Percentiles rank a stretch among this genome's conserved stretches.
phyloP scores from a whole-genome alignment of 345 rosid genomes.

The Pelargonium nanum region DNA sequence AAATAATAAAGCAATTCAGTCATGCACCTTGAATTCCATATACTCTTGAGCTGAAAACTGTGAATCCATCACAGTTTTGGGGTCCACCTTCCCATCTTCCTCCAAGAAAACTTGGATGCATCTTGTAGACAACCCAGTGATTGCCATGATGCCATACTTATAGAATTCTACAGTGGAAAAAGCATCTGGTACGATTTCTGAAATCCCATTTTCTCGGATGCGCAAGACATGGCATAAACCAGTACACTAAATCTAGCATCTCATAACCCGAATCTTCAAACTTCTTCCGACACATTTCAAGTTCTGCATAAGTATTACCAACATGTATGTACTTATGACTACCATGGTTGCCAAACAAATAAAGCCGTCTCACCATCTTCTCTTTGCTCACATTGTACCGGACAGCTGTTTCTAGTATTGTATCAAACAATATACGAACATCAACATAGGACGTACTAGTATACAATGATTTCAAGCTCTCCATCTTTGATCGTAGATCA shows the following conservation, averaged over 20 bases:
- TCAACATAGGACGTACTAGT: conserved; percentile 21
- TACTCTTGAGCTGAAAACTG: conserved; percentile 39
- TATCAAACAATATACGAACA: conserved; percentile 42
- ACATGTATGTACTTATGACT: conserved; percentile 21
- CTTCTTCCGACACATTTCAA: conserved; percentile 31
- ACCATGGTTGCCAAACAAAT: conserved; percentile 56
- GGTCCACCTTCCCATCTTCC: conserved; percentile 23
- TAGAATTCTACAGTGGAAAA: conserved; percentile 24
- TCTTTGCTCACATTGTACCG: conserved; percentile 29
- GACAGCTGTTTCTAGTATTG: conserved; percentile 36
- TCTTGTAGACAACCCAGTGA: conserved; percentile 59
- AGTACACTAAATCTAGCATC: conserved; percentile 47
- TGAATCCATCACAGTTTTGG: conserved; percentile 27
- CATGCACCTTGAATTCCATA: conserved; percentile 24
- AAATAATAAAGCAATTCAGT: conserved; percentile 12
- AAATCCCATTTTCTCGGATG: too few relatives aligned
- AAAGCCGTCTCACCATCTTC: conserved; percentile 42
- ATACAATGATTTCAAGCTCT: conserved; percentile 22
- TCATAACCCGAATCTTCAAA: conserved; percentile 35
- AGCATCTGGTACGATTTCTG: too few relatives aligned
- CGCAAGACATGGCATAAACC: conserved; percentile 56
- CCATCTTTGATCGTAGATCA: conserved; percentile 16
- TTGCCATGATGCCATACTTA: conserved; percentile 39
- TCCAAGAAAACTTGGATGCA: conserved; percentile 41
- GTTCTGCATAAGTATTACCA: conserved; percentile 14